Evolutionary conservation across 257 asterid species (phyloP).

Genomic region (Jasminum sambac): DNA sequence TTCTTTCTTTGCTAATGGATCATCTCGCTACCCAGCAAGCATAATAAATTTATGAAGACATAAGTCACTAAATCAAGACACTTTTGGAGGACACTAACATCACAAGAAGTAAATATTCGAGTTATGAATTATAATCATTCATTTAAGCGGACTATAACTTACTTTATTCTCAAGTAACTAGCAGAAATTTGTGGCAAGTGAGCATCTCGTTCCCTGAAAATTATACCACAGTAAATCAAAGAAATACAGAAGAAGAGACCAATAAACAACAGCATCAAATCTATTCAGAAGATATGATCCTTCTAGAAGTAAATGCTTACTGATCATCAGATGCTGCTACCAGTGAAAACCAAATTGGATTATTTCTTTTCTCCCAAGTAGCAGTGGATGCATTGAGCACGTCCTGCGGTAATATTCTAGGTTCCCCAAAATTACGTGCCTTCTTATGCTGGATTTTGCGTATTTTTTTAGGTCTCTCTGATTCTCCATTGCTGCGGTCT

Average conservation of each 20-base stretch:
- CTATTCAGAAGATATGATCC: constrained; percentile 20
- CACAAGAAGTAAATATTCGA: background rate
- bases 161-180: constrained; percentile 86
- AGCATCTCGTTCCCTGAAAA: constrained; percentile 67
- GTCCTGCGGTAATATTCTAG: constrained; percentile 64
- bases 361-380: constrained; percentile 51
- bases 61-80: background rate
- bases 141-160: constrained; percentile 33
- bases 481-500: constrained; percentile 54
- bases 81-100: background rate
- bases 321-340: constrained; percentile 77
- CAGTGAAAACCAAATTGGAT: constrained; percentile 89
- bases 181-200: constrained; percentile 91
- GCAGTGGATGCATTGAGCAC: constrained; percentile 65
- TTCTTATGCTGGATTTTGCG: constrained; percentile 69
- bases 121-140: background rate
- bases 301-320: constrained; percentile 47
- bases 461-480: constrained; percentile 70
- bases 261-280: background rate
- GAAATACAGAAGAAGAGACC: constrained; percentile 19
- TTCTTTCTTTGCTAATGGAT: background rate
- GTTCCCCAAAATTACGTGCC: constrained; percentile 53
- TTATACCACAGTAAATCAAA: constrained; percentile 31
- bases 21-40: background rate
- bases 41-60: background rate